These are phyloP conservation scores for Leptomonas pyrrhocoris DNA, from an alignment of 208 protist species.

Conservation along the genomic window DNA sequence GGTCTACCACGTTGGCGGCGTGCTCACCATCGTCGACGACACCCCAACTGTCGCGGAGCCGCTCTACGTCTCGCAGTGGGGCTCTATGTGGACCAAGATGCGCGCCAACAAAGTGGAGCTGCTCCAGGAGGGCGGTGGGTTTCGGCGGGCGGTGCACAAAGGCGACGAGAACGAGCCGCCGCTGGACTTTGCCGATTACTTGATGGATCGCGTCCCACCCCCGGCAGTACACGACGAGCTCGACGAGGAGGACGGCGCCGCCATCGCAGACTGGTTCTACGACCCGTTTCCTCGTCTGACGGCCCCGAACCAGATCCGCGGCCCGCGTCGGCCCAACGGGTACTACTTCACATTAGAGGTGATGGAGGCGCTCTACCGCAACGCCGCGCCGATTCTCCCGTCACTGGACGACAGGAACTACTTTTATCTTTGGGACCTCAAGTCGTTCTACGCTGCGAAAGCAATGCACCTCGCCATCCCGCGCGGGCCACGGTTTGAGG, in stretches of 20 bases:
- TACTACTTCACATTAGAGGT: constrained; percentile 94
- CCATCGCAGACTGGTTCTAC: constrained; percentile 99
- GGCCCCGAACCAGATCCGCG: constrained; percentile 92
- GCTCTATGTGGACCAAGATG: constrained; percentile 99
- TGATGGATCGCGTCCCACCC: constrained; percentile 97
- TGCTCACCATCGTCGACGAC: constrained; percentile 99
- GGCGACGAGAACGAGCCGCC: constrained; percentile 99
- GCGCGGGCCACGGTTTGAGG: constrained; percentile 98
- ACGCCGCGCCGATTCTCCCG: constrained; percentile 96
- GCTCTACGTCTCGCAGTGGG: constrained; percentile 99
- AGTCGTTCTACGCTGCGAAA: constrained; percentile 99
- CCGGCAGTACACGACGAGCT: constrained; percentile 97
- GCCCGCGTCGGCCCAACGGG: constrained; percentile 74
- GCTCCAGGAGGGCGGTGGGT: constrained; percentile 71
- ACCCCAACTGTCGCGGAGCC: constrained; percentile 99
- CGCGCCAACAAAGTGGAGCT: constrained; percentile 97
- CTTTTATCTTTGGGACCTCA: constrained; percentile 99
- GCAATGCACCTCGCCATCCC: constrained; percentile 99
- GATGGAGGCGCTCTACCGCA: constrained; percentile 91
- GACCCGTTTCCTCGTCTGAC: constrained; percentile 95
- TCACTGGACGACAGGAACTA: constrained; percentile 99
- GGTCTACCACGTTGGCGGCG: constrained; percentile 99
- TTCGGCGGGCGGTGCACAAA: constrained; percentile 97
- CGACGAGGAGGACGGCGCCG: constrained; percentile 97
- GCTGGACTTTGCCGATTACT: constrained; percentile 99